Conservation (phyloP, 257 asterid species). For the Solanum lycopersicoides region DNA sequence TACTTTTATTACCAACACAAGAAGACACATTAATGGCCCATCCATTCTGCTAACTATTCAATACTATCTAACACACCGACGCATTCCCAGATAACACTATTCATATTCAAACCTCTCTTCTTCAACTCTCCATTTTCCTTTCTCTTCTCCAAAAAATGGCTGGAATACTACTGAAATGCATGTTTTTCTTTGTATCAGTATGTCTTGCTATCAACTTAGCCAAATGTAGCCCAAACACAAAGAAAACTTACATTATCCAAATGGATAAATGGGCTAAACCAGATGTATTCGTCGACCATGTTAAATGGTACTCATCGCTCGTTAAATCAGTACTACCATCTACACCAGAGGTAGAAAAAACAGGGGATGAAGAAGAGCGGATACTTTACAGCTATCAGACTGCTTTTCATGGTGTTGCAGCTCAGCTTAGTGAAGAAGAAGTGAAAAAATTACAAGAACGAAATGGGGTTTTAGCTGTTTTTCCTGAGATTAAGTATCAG, state of each 20-base stretch:
- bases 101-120: neutral
- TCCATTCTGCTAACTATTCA: neutral
- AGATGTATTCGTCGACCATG: conserved; percentile 42
- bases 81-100: neutral
- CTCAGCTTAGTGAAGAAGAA: conserved; percentile 47
- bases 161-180: conserved; percentile 16
- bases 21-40: conserved; percentile 8
- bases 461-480: conserved; percentile 45
- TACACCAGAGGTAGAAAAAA: neutral
- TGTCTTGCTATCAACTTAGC: conserved; percentile 1
- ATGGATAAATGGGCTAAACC: conserved; percentile 73
- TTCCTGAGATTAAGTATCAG: conserved; percentile 52
- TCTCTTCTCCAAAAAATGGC: conserved; percentile 25
- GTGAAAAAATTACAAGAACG: conserved; percentile 15
- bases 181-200: conserved; percentile 18
- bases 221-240: conserved; percentile 1
- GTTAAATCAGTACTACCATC: conserved; percentile 28
- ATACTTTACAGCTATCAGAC: conserved; percentile 60
- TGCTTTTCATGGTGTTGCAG: conserved; percentile 87
- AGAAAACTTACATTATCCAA: conserved; percentile 57
- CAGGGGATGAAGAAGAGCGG: conserved; percentile 20
- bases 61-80: neutral
- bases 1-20: conserved; percentile 40
- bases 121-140: neutral
- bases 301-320: conserved; percentile 63